Percentiles rank a stretch among this genome's conserved stretches.
Evolutionary conservation across 345 rosid species (phyloP).

Genomic region (Cardiospermum halicacabum): DNA sequence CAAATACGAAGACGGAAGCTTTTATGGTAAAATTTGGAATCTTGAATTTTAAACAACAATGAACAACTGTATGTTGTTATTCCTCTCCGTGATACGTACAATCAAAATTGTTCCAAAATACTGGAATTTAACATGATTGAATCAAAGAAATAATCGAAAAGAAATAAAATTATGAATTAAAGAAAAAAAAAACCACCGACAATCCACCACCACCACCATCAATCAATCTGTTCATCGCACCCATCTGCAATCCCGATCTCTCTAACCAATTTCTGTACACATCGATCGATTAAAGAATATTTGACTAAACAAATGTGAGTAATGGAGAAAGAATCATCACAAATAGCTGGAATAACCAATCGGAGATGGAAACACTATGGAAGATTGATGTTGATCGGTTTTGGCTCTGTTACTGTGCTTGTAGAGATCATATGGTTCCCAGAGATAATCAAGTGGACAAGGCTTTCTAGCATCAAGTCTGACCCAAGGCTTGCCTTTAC

Average conservation of each 20-base stretch:
- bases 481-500: slow-evolving; percentile 96
- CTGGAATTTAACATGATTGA: slow-evolving; percentile 12
- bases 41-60: neutral
- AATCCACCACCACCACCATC: neutral
- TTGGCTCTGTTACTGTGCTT: slow-evolving; percentile 22
- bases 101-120: slow-evolving; percentile 39
- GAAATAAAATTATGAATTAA: neutral
- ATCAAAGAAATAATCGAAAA: slow-evolving; percentile 1
- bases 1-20: neutral
- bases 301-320: neutral
- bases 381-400: slow-evolving; percentile 23
- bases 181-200: neutral
- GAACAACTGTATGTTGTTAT: slow-evolving; percentile 21
- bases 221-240: too few species aligned
- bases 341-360: slow-evolving; percentile 34
- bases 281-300: slow-evolving; percentile 10
- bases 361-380: slow-evolving; percentile 21
- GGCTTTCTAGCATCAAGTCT: slow-evolving; percentile 74
- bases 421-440: slow-evolving; percentile 80
- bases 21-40: neutral
- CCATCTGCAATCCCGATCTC: neutral
- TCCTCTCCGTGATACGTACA: slow-evolving; percentile 20
- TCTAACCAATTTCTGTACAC: slow-evolving; percentile 14
- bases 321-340: slow-evolving; percentile 24
- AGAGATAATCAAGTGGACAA: slow-evolving; percentile 68